These are phyloP conservation scores for Astrephomene gubernaculifera DNA, from an alignment of 139 green algal genomes.

Conservation along the genomic window DNA sequence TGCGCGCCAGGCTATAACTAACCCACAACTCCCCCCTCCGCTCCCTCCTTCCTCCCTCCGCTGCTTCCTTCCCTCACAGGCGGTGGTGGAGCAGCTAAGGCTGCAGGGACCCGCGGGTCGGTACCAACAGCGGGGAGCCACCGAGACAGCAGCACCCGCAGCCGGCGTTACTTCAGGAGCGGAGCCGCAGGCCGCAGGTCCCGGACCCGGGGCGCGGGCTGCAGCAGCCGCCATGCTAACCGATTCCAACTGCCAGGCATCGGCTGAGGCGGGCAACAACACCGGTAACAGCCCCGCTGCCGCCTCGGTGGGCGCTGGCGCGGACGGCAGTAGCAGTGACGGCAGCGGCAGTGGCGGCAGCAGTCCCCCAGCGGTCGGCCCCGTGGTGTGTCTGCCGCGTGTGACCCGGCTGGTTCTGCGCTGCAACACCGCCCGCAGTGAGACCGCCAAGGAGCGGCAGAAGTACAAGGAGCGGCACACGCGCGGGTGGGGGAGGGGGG, in stretches of 20 bases:
- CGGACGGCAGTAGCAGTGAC: background rate
- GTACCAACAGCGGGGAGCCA: background rate
- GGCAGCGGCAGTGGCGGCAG: background rate
- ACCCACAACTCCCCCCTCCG: background rate
- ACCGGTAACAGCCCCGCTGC: no score
- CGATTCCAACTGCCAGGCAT: no score
- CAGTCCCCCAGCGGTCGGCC: background rate
- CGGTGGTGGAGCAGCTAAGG: constrained; percentile 7
- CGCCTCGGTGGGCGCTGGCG: no score
- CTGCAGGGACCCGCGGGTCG: background rate
- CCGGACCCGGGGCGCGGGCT: background rate
- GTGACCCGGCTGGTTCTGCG: background rate
- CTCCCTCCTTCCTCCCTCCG: background rate
- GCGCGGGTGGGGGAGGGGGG: background rate
- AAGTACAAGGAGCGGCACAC: constrained; percentile 3
- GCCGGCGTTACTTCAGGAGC: background rate
- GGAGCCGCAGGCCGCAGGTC: background rate
- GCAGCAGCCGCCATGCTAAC: no score
- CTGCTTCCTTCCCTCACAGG: background rate
- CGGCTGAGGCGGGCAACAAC: background rate
- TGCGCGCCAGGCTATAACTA: background rate
- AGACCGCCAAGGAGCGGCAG: constrained; percentile 16
- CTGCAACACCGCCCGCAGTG: constrained; percentile 34
- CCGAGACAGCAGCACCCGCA: background rate
- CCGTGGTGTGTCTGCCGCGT: background rate